Conservation (phyloP, 176 grass and related monocot genomes). For the Tuctoria greenei region DNA sequence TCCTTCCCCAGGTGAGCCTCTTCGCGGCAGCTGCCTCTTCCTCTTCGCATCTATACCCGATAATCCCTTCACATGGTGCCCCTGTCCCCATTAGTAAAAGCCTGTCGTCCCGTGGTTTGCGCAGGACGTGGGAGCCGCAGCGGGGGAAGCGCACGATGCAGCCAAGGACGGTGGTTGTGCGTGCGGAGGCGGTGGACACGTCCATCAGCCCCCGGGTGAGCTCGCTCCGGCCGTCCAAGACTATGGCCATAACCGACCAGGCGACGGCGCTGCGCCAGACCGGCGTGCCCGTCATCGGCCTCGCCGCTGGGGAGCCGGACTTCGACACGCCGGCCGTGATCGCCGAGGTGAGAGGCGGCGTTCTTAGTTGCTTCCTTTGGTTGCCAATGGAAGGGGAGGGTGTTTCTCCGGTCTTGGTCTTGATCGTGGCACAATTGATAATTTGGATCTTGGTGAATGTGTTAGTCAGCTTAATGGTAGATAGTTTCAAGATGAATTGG, state of each 20-base stretch:
- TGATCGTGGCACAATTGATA: not conserved
- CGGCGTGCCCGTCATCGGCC: slow-evolving; percentile 71
- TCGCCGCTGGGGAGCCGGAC: slow-evolving; percentile 74
- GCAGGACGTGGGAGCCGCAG: slow-evolving; percentile 43
- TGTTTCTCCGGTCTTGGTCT: not conserved
- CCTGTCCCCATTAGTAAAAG: not conserved
- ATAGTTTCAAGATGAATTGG: not conserved
- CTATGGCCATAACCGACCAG: slow-evolving; percentile 89
- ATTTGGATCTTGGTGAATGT: not conserved
- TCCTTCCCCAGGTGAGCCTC: slow-evolving; percentile 58
- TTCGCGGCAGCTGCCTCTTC: not conserved
- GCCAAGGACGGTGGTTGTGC: slow-evolving; percentile 26
- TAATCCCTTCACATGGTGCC: not conserved
- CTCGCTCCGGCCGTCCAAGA: slow-evolving; percentile 84
- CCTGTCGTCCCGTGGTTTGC: not conserved
- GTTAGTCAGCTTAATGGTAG: not conserved
- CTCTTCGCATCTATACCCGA: not conserved
- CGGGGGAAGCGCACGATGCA: slow-evolving; percentile 2
- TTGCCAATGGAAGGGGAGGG: not conserved
- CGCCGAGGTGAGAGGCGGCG: slow-evolving; percentile 43
- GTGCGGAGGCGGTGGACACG: slow-evolving; percentile 50
- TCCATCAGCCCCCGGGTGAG: slow-evolving; percentile 79
- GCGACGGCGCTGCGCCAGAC: slow-evolving; percentile 80
- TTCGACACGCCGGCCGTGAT: slow-evolving; percentile 63
- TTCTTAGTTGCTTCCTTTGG: not conserved